Conservation (phyloP, 2,329 filamentous ascomycete genomes). For the Venturia nashicola region DNA sequence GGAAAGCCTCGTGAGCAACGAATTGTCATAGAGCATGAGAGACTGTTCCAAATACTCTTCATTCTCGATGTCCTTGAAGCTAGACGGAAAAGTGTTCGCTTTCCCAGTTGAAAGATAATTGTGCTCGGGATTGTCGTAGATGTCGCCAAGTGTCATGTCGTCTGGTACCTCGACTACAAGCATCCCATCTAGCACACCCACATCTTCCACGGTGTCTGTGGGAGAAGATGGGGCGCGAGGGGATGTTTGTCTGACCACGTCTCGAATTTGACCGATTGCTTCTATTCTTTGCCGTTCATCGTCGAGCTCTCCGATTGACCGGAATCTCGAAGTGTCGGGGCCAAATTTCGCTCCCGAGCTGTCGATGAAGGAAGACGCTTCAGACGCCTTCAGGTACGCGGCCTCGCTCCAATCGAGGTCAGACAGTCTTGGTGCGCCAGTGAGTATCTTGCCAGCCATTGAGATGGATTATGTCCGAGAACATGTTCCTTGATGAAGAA, state of each 20-base stretch:
- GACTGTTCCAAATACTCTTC: slow-evolving; percentile 1
- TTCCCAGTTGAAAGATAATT: background rate
- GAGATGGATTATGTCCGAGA: background rate
- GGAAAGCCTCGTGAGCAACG: background rate
- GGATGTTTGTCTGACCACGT: background rate
- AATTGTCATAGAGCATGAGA: background rate
- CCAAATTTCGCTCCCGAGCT: background rate
- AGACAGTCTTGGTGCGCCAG: slow-evolving; percentile 1
- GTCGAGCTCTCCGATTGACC: background rate
- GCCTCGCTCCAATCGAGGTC: slow-evolving; percentile 5
- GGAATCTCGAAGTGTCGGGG: background rate
- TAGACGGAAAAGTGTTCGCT: background rate
- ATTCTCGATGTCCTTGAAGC: background rate
- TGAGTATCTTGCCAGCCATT: slow-evolving; percentile 2
- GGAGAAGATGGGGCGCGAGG: background rate
- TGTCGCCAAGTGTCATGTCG: background rate
- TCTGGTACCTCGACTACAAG: background rate
- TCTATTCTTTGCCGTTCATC: background rate
- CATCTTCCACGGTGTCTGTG: background rate
- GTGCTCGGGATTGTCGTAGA: background rate
- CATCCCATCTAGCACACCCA: background rate
- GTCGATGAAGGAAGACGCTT: background rate
- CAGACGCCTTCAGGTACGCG: background rate
- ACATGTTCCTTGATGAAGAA: background rate
- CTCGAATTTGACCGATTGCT: background rate